Base-by-base conservation (phyloP, 768 basidiomycete species). In the Termitomyces sp. region DNA sequence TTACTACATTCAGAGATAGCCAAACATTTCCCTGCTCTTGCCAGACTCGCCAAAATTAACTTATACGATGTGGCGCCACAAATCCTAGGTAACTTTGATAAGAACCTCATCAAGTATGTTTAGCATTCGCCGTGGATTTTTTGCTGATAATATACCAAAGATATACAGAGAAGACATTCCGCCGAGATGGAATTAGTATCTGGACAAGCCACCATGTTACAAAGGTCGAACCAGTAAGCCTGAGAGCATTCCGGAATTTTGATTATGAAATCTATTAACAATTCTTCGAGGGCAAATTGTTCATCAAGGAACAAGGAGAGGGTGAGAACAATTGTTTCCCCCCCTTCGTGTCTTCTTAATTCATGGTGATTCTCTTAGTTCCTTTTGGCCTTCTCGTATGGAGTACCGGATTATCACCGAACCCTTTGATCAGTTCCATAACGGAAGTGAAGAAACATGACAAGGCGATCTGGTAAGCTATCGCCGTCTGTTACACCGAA, bases 351-450 rank as follows among this genome's bases (percentile, higher is more conserved):
- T n/a, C 11, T 7, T 21, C 51, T n/a, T n/a, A 37, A 51, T 55
- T 49, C 47, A 45, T 17, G 11, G 58, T 5, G 52, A 45, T 41
- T 48, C 14, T 38, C 58, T 12, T 58, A 91, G 91, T 92, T 37
- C 85, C 83, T 6, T 90, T 87, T 68, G 92, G 93, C 25, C 74
- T 95, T 21, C 79, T 92, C 11, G 90, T 95, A 16, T 95, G 92
- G 92, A 88, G 86, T 59, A 95, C 93, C 2, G 93, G 92, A 2
- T 75, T 95, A 3, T 81, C 90, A 5, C 84, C 90, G 4, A 95
- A 94, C 66, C 92, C 93, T 7, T 73, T 95, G 27, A 80, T 94
- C 51, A 71, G 79, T 58, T 77, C 80, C 0, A 81, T 92, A 46
- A 69, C 72, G 7, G 83, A 80, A 45, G 74, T 87, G 2, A 74